Percentiles rank a stretch among this genome's conserved stretches.
phyloP scores from a whole-genome alignment of 169 alveolate genomes.

The Blepharisma undulans region DNA sequence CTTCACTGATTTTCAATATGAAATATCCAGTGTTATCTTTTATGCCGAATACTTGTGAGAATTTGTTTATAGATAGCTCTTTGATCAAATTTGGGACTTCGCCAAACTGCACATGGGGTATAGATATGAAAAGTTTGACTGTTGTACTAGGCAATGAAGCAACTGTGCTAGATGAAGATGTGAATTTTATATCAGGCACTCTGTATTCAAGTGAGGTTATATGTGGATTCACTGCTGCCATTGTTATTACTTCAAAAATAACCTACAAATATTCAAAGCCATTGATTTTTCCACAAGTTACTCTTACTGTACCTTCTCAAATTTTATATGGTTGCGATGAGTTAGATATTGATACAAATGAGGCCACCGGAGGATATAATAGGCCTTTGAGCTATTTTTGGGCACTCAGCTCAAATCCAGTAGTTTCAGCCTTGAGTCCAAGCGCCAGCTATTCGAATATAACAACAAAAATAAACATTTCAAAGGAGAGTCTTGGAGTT shows the following conservation, averaged over 20 bases:
- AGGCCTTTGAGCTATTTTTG: slow-evolving; percentile 6
- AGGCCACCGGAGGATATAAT: not conserved
- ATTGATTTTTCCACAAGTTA: too few species aligned
- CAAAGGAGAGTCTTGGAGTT: too few species aligned
- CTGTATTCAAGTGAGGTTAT: not conserved
- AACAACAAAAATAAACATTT: too few species aligned
- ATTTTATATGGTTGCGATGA: not conserved
- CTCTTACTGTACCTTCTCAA: not conserved
- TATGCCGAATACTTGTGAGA: not conserved
- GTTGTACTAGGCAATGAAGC: not conserved
- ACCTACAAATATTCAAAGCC: not conserved
- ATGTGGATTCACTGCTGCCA: not conserved
- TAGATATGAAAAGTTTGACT: not conserved
- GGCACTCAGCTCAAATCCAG: not conserved
- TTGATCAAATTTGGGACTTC: not conserved
- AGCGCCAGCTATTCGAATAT: too few species aligned
- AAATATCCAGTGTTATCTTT: not conserved
- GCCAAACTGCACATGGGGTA: not conserved
- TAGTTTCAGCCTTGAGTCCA: too few species aligned
- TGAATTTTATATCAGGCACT: not conserved
- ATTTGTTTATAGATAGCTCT: not conserved
- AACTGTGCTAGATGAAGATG: not conserved
- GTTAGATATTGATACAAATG: not conserved
- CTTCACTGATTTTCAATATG: not conserved
- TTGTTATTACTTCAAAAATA: not conserved